Evolutionary conservation across 352 stramenopile species (phyloP).

Genomic region (Phytophthora agathidicida): DNA sequence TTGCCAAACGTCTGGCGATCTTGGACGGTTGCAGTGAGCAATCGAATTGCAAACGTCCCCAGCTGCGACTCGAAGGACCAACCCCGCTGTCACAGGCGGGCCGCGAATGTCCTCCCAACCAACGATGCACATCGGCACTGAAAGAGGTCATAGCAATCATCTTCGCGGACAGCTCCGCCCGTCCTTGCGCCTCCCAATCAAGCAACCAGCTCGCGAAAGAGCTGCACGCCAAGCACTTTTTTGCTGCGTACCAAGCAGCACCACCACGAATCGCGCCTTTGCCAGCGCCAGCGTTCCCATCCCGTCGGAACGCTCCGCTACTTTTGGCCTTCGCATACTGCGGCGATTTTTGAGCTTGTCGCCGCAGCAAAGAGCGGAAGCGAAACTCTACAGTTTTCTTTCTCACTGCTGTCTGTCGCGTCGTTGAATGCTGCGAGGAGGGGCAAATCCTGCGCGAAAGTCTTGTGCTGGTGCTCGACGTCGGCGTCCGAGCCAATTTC

Average conservation of each 20-base stretch:
- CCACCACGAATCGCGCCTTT: slow-evolving; percentile 7
- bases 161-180: neutral
- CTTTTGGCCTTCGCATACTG: slow-evolving; percentile 7
- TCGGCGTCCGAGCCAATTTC: slow-evolving; percentile 9
- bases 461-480: too few species aligned
- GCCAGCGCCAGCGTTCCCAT: slow-evolving; percentile 23
- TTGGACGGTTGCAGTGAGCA: slow-evolving; percentile 15
- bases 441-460: too few species aligned
- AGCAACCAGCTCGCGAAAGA: slow-evolving; percentile 16
- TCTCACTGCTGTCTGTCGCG: neutral
- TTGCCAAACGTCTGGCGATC: slow-evolving; percentile 1
- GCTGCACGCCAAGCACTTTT: slow-evolving; percentile 15
- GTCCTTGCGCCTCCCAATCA: slow-evolving; percentile 20
- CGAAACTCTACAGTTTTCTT: neutral
- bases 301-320: slow-evolving; percentile 20
- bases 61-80: slow-evolving; percentile 14
- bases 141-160: slow-evolving; percentile 28
- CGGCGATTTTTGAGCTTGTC: neutral
- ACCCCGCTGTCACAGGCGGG: slow-evolving; percentile 11
- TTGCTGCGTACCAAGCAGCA: slow-evolving; percentile 28
- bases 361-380: slow-evolving; percentile 18
- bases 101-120: slow-evolving; percentile 12
- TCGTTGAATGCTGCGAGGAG: too few species aligned
- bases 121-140: neutral
- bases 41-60: slow-evolving; percentile 23